Percentiles rank a stretch among this genome's conserved stretches.
Conservation (phyloP, 2,329 filamentous ascomycete genomes). For the Pseudogymnoascus pannorum region DNA sequence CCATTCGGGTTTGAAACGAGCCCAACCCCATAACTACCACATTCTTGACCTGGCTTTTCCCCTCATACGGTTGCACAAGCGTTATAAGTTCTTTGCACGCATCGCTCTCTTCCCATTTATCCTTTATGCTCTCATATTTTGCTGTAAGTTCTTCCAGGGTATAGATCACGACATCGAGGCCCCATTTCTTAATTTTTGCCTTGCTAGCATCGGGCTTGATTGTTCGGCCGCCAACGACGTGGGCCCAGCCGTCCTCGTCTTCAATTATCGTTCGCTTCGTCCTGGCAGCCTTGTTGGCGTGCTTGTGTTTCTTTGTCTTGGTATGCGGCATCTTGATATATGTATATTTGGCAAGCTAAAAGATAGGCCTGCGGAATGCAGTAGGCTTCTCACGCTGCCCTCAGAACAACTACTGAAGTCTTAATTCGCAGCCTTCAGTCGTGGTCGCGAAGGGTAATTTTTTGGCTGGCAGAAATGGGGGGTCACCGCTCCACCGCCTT, state of each 20-base stretch:
- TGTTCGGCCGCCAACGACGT: slow-evolving; percentile 23
- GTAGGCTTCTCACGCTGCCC: not conserved
- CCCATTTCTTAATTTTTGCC: not conserved
- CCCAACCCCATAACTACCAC: slow-evolving; percentile 27
- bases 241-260: slow-evolving; percentile 29
- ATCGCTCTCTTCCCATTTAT: slow-evolving; percentile 23
- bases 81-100: slow-evolving; percentile 16
- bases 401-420: not conserved
- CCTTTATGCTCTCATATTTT: slow-evolving; percentile 22
- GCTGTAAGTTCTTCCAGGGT: slow-evolving; percentile 23
- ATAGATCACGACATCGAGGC: not conserved
- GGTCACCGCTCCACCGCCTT: slow-evolving; percentile 6
- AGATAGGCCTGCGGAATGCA: not conserved
- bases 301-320: not conserved
- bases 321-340: not conserved
- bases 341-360: not conserved
- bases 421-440: not conserved
- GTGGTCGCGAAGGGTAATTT: not conserved
- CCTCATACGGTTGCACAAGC: not conserved
- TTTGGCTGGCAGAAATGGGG: slow-evolving; percentile 5
- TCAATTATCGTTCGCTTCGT: slow-evolving; percentile 26
- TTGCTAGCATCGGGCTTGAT: not conserved
- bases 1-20: slow-evolving; percentile 25
- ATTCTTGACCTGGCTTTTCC: slow-evolving; percentile 18
- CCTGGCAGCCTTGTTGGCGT: slow-evolving; percentile 16